Evolutionary conservation across 345 rosid genomes (phyloP).

Genomic region (Populus nigra): DNA sequence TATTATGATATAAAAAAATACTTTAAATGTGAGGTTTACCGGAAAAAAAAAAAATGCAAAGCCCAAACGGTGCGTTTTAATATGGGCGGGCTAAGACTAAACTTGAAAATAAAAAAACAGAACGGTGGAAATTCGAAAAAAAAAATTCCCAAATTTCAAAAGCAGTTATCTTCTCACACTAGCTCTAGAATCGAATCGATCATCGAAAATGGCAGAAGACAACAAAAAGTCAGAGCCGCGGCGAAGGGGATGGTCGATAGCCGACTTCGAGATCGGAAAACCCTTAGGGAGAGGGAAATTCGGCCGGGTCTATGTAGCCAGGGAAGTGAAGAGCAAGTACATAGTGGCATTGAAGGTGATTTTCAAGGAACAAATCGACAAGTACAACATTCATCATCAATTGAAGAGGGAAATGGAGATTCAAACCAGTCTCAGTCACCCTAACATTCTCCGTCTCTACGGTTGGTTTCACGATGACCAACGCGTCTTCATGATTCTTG

Average conservation of each 20-base stretch:
- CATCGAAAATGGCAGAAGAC: no score
- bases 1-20: no score
- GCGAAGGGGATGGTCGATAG: not conserved
- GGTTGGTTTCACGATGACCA: constrained; percentile 90
- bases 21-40: no score
- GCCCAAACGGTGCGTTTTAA: no score
- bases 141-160: no score
- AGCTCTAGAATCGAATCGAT: no score
- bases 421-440: constrained; percentile 62
- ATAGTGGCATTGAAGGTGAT: constrained; percentile 81
- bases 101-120: no score
- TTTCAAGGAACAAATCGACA: constrained; percentile 87
- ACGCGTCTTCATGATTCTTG: constrained; percentile 82
- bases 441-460: constrained; percentile 68
- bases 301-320: constrained; percentile 2
- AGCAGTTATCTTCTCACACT: no score
- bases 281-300: constrained; percentile 4
- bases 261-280: not conserved
- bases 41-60: no score
- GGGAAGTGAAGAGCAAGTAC: constrained; percentile 50
- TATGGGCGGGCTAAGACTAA: no score
- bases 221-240: no score
- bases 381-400: constrained; percentile 76
- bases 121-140: no score
- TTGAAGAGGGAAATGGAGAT: constrained; percentile 91